These are phyloP conservation scores for Auxenochlorella pyrenoidosa DNA, from an alignment of 139 green algal genomes.

Conservation along the genomic window DNA sequence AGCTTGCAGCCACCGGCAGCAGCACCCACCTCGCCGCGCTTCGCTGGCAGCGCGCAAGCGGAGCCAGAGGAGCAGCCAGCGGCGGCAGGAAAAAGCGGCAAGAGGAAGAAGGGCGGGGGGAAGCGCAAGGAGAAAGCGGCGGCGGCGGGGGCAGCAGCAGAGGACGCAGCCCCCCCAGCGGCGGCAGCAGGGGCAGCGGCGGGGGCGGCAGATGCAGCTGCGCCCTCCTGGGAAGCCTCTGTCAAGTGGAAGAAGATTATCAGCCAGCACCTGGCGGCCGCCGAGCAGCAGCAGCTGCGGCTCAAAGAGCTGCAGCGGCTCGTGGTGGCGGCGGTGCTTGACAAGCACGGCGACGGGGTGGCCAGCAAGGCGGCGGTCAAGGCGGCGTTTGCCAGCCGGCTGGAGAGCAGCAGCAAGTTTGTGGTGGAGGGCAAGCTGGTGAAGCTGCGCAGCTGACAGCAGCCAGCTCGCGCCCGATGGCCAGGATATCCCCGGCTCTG, in stretches of 20 bases:
- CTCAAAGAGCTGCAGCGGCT: constrained; percentile 46
- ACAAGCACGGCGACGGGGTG: constrained; percentile 1
- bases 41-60: neutral
- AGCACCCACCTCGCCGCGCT: constrained; percentile 19
- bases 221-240: neutral
- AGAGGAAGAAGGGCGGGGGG: neutral
- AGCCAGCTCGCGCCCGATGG: too few species aligned
- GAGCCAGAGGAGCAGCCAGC: neutral
- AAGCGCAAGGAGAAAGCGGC: neutral
- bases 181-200: neutral
- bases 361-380: constrained; percentile 29
- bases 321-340: constrained; percentile 28
- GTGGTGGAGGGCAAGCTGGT: constrained; percentile 44
- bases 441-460: neutral
- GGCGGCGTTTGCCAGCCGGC: neutral
- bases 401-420: constrained; percentile 40
- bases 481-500: too few species aligned
- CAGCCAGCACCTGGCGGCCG: constrained; percentile 25
- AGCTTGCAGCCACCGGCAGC: constrained; percentile 22
- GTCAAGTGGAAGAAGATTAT: constrained; percentile 64
- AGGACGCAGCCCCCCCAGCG: too few species aligned
- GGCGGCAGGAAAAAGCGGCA: neutral
- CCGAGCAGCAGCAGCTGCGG: constrained; percentile 23
- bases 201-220: neutral
- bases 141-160: neutral